Conservation (phyloP, 2,329 filamentous ascomycete species). For the Diplodia seriata region DNA sequence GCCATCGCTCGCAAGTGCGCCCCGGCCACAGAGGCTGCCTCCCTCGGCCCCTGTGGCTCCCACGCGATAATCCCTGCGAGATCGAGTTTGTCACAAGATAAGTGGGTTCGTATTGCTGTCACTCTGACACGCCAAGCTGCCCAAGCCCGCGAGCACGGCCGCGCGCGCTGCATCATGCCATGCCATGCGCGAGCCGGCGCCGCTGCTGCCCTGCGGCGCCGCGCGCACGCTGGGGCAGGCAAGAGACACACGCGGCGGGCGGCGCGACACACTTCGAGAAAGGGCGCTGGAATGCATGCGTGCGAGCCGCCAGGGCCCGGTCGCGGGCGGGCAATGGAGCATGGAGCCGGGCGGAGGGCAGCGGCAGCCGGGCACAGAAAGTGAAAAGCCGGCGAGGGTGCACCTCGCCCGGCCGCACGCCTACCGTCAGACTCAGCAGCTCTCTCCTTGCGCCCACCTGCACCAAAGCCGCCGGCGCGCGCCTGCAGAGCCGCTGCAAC, state of each 20-base stretch:
- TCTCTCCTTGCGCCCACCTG: conserved; percentile 14
- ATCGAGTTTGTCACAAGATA: conserved; percentile 33
- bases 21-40: conserved; percentile 24
- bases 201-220: conserved; percentile 14
- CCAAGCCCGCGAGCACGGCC: conserved; percentile 29
- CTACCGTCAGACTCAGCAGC: conserved; percentile 10
- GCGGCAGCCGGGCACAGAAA: conserved; percentile 9
- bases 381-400: not conserved
- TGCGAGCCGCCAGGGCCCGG: conserved; percentile 13
- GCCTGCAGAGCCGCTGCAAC: conserved; percentile 26
- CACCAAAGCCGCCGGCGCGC: conserved; percentile 1
- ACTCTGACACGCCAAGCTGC: conserved; percentile 24
- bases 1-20: conserved; percentile 31
- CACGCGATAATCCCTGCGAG: conserved; percentile 33
- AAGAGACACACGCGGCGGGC: conserved; percentile 3
- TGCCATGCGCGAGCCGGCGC: conserved; percentile 18
- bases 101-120: conserved; percentile 33
- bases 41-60: conserved; percentile 33
- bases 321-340: conserved; percentile 1
- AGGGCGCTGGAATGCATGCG: conserved; percentile 16
- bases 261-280: conserved; percentile 14
- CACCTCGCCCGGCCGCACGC: conserved; percentile 9
- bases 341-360: not conserved
- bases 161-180: conserved; percentile 30
- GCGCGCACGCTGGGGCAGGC: not conserved